Conservation (phyloP, 2,329 filamentous ascomycete genomes). For the Penicillium sp. region DNA sequence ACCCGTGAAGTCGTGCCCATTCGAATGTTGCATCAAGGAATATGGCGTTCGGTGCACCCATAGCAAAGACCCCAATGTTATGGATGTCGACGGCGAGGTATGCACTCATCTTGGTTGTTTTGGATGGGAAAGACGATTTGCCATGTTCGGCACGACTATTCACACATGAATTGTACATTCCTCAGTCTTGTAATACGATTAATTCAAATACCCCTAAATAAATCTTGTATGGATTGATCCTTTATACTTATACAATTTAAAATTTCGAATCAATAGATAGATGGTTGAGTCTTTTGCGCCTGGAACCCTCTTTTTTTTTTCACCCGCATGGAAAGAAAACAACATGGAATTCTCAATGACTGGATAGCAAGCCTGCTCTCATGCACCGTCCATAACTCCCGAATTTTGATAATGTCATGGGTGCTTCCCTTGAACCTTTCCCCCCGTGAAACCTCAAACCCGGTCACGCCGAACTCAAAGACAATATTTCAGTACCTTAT, state of each 20-base stretch:
- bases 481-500: slow-evolving; percentile 4
- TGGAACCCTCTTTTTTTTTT: slow-evolving; percentile 4
- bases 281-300: slow-evolving; percentile 5
- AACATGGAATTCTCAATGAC: background rate
- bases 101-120: slow-evolving; percentile 44
- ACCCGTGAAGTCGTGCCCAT: slow-evolving; percentile 55
- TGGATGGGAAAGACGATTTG: slow-evolving; percentile 64
- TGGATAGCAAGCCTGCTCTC: slow-evolving; percentile 1
- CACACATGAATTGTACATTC: slow-evolving; percentile 15
- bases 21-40: slow-evolving; percentile 69
- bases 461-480: slow-evolving; percentile 8
- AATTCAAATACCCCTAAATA: slow-evolving; percentile 5
- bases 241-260: slow-evolving; percentile 16
- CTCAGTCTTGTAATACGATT: background rate
- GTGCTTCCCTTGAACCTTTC: background rate
- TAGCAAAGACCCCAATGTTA: slow-evolving; percentile 39
- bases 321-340: background rate
- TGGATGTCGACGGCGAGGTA: slow-evolving; percentile 37
- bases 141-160: slow-evolving; percentile 65
- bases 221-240: slow-evolving; percentile 2
- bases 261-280: slow-evolving; percentile 1
- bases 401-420: slow-evolving; percentile 4
- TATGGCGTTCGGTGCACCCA: slow-evolving; percentile 58
- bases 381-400: slow-evolving; percentile 9
- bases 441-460: slow-evolving; percentile 6